Percentiles rank a stretch among this genome's conserved stretches.
These are phyloP conservation scores for Monilinia fructicola DNA, from an alignment of 2,329 filamentous ascomycete species.

Conservation along the genomic window DNA sequence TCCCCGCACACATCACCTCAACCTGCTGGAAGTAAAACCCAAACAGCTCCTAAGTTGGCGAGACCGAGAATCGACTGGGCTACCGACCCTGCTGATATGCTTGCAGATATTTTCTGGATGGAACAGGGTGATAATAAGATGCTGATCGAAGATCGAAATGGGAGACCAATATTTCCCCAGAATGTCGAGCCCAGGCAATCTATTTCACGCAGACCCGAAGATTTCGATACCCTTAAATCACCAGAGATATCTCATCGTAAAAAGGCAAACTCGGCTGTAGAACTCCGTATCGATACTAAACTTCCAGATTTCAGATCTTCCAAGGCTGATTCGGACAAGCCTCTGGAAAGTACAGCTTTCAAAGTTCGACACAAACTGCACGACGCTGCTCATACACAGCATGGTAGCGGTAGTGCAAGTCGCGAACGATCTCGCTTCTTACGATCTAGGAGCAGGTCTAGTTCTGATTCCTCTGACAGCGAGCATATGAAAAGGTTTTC, in stretches of 20 bases:
- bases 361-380: conserved; percentile 61
- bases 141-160: conserved; percentile 76
- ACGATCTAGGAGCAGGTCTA: conserved; percentile 53
- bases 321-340: conserved; percentile 33
- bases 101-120: conserved; percentile 89
- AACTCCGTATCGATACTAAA: conserved; percentile 39
- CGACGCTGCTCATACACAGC: conserved; percentile 49
- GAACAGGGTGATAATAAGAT: conserved; percentile 79
- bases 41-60: conserved; percentile 54
- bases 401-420: conserved; percentile 55
- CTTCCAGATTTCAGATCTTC: conserved; percentile 40
- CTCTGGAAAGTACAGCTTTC: conserved; percentile 54
- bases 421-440: conserved; percentile 55
- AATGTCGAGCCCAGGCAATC: conserved; percentile 41
- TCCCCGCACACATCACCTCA: conserved; percentile 42
- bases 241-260: conserved; percentile 25
- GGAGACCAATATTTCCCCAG: conserved; percentile 68
- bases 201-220: conserved; percentile 28
- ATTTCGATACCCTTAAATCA: conserved; percentile 27
- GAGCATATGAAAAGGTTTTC: conserved; percentile 44
- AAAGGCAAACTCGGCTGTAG: conserved; percentile 27
- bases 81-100: conserved; percentile 76
- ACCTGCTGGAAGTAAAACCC: conserved; percentile 44
- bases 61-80: conserved; percentile 83
- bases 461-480: conserved; percentile 61